Base-by-base conservation (phyloP, 306 rosid genomes). In the Trichosanthes cucumerina region DNA sequence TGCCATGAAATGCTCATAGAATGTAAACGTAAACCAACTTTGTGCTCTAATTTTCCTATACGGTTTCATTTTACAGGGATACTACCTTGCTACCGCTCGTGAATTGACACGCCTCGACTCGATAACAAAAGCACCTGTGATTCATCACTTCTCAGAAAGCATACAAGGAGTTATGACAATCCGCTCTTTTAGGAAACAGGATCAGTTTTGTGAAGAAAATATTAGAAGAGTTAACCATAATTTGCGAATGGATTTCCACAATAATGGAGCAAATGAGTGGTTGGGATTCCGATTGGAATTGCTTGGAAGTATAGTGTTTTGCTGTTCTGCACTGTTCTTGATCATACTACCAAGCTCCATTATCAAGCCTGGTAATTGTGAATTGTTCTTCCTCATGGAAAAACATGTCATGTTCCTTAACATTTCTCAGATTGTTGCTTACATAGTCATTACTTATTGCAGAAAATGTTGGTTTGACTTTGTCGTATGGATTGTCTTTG, bases 111-210 rank as follows among this genome's bases (percentile, higher is more conserved):
- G 96, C 78, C 87, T 89, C 87, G 92, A 89, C 24, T 92, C 89
- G 44, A 89, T 85, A 41, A 87, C 88, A 23, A 93, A 91, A 88
- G 88, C 91, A 1, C 96, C 98, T 46, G 83, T 93, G 70, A 80
- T 89, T 76, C 98, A 93, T 84, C 96, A 93, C 80, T 93, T 91
- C 83, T 88, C 96, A 7, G 98, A 93, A 79, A 84, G 96, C 18
- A 80, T 89, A 64, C 34, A 90, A 1, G 93, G 98, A 44, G 90
- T 87, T 9, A 80, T 86, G 62, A 87, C 92, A 2, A 87, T 93
- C 53, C 93, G 93, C 15, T 93, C 96, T 36, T 91, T 91, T 83
- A 85, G 83, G 76, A 89, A 93, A 79, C 85, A 91, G 77, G 19
- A 85, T 44, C 85, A 85, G 33, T 93, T 93, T 75, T 23, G 81